Evolutionary conservation across 345 rosid species (phyloP), one percentile per base, ranked within the genome.

Genomic region (Camelina laxa): DNA sequence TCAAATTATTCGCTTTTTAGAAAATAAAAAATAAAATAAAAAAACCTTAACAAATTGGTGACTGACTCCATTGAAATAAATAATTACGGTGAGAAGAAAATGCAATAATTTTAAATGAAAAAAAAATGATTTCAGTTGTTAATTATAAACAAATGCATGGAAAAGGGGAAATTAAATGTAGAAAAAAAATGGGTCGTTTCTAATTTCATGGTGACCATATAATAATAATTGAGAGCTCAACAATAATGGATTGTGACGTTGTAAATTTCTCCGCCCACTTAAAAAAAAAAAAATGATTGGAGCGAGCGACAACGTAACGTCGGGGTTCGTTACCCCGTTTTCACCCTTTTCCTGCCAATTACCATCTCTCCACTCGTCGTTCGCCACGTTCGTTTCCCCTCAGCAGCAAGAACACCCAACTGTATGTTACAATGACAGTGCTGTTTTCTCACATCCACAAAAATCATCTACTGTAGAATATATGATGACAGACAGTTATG

Each of bases 321-420:
- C 30, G 30, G 79, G 79, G 64, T 69, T 68, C 61, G 74, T 75
- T 75, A 63, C 63, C 55, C 79, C 16, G 49, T 75, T n/a, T 11
- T 54, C 45, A 41, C 53, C 74, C 2, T 33, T 60, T 60, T n/a
- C n/a, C n/a, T n/a, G n/a, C 48, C 38, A 19, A 0, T 68, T 55
- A 24, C 31, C 12, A 24, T 74, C 45, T 66, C 53, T 38, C 78
- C 72, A 58, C 15, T 66, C 53, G 0, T 58, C 38, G 13, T 7
- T 2, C 15, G 20, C 58, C 78, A 74, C 72, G 67, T 66, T 39
- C 72, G 67, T 66, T 39, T n/a, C 24, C 13, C 16, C 38, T 4
- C 13, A 44, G 3, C 71, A 44, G 5, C 42, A 65, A 66, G 17
- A 27, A 27, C 30, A 5, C 67, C 67, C 65, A 57, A 56, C 65